Conservation (phyloP, 2,329 filamentous ascomycete species). For the Aspergillus niger region DNA sequence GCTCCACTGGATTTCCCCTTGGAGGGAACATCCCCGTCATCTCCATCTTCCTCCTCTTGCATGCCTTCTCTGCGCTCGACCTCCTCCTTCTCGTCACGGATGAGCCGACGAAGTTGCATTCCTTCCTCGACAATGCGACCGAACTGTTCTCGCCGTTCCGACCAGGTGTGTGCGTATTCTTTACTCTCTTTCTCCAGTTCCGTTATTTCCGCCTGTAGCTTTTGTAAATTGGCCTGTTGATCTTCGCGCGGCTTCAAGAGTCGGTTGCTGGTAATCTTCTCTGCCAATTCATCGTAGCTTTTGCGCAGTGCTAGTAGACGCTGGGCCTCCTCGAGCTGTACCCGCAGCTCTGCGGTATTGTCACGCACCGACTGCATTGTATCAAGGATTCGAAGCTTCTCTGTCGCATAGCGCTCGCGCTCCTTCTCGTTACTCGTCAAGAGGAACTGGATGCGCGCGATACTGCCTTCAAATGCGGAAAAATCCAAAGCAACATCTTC, state of each 20-base stretch:
- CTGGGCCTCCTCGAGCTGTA: slow-evolving; percentile 75
- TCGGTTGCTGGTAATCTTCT: slow-evolving; percentile 80
- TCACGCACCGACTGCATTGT: slow-evolving; percentile 77
- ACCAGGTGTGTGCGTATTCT: slow-evolving; percentile 80
- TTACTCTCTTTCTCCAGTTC: slow-evolving; percentile 83
- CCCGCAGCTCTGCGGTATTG: slow-evolving; percentile 70
- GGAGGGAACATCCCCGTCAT: slow-evolving; percentile 54
- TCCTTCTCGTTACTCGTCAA: slow-evolving; percentile 80
- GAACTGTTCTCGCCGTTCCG: slow-evolving; percentile 82
- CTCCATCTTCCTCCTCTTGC: slow-evolving; percentile 62
- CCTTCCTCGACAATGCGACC: slow-evolving; percentile 87
- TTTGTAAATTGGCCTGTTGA: slow-evolving; percentile 73
- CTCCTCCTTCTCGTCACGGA: slow-evolving; percentile 94
- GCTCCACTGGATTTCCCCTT: slow-evolving; percentile 51
- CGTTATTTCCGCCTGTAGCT: slow-evolving; percentile 83
- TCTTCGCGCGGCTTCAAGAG: slow-evolving; percentile 82
- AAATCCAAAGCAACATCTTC: slow-evolving; percentile 88
- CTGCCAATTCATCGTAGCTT: slow-evolving; percentile 82
- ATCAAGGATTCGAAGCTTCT: slow-evolving; percentile 75
- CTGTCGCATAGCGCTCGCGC: slow-evolving; percentile 76
- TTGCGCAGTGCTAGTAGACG: slow-evolving; percentile 76
- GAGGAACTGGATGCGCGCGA: slow-evolving; percentile 85
- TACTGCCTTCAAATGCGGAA: slow-evolving; percentile 80
- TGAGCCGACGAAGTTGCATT: slow-evolving; percentile 79
- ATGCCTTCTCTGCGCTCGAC: slow-evolving; percentile 84